Base-by-base conservation (phyloP, 2,329 filamentous ascomycete genomes). In the Cladosporium austrohemisphaericum region DNA sequence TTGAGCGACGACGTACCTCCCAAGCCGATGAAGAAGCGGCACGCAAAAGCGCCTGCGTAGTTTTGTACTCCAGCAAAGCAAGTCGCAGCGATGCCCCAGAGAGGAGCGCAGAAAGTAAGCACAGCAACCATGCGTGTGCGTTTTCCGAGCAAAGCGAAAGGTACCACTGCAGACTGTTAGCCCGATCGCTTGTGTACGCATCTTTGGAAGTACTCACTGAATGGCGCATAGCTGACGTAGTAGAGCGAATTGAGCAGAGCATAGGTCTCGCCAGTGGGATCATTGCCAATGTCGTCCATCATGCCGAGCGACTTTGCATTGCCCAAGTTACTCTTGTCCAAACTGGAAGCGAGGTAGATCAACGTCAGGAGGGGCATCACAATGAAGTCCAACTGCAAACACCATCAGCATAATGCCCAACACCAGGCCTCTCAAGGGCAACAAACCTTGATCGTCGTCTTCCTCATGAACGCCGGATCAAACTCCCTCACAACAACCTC, bases 291-390 rank as follows among this genome's bases (percentile, higher is more conserved):
- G 10, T 52, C 50, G 4, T 52, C 44, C 50, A 52, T 52, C 50
- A 52, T 48, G 18, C 50, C 50, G 10, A 52, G 31, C 13, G 44
- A 38, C 44, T 52, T 52, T 33, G 50, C 50, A 26, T 52, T 52
- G 13, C 50, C 63, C 28, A 67, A 51, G 47, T 67, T 66, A 2
- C 68, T 68, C 49, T 76, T 76, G 57, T 77, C 74, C 4, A 75
- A 66, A 4, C 71, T 69, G 62, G 44, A 43, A 25, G 44, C 31
- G 28, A 52, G 50, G 19, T 52, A 52, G 29, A 52, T 52, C 19
- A 52, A 18, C 4, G 50, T 52, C 25, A 52, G 28, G 10, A 52
- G 38, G 33, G 50, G 50, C 50, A 52, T 52, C 25, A 52, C 37
- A 14, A 52, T 52, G 31, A 52, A 33, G 8, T 52, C 50, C 44